Evolutionary conservation across 2,329 filamentous ascomycete species (phyloP).

Genomic region (Fusarium haematococcum): DNA sequence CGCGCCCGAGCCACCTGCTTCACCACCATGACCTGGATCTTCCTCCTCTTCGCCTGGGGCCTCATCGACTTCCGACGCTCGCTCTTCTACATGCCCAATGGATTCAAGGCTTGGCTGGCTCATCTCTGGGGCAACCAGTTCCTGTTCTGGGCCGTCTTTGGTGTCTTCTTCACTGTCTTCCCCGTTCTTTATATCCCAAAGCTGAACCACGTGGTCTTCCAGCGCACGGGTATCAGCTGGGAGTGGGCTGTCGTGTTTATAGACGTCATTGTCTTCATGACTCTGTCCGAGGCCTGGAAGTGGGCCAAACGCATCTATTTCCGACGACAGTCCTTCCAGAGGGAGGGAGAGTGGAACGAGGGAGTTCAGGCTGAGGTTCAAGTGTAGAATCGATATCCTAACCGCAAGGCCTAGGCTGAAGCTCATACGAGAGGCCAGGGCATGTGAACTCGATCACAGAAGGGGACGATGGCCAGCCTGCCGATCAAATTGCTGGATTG

Average conservation of each 20-base stretch:
- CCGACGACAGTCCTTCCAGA: conserved; percentile 44
- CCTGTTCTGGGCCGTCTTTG: conserved; percentile 60
- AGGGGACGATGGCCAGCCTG: neutral
- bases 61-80: conserved; percentile 73
- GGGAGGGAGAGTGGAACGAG: conserved; percentile 2
- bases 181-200: conserved; percentile 75
- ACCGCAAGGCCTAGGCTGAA: neutral
- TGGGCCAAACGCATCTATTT: conserved; percentile 71
- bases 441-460: neutral
- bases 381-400: neutral
- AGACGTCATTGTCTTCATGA: conserved; percentile 70
- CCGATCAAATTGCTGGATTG: neutral
- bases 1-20: conserved; percentile 74
- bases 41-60: conserved; percentile 78
- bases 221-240: conserved; percentile 74
- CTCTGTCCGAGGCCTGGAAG: conserved; percentile 75
- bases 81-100: conserved; percentile 70
- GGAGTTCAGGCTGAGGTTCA: neutral
- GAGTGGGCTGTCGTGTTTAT: conserved; percentile 78
- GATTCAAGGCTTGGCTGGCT: conserved; percentile 64
- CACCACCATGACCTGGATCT: conserved; percentile 75
- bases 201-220: conserved; percentile 74
- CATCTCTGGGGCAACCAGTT: conserved; percentile 68
- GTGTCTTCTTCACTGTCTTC: conserved; percentile 68
- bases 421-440: neutral